These are phyloP conservation scores for Salix koriyanagi DNA, from an alignment of 345 rosid genomes.

Conservation along the genomic window DNA sequence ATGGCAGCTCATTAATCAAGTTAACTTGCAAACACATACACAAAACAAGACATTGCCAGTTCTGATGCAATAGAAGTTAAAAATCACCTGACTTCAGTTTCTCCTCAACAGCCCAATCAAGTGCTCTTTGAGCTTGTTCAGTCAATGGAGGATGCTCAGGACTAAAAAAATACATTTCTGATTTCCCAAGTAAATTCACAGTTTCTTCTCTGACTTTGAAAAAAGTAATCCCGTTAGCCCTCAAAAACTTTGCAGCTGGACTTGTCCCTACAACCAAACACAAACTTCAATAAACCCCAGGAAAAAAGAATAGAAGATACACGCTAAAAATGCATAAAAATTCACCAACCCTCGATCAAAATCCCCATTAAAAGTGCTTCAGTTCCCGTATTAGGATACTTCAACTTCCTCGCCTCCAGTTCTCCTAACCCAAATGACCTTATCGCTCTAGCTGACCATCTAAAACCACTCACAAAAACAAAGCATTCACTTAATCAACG, in stretches of 20 bases:
- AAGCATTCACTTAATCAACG: neutral
- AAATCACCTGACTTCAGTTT: conserved; percentile 74
- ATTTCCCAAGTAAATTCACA: conserved; percentile 66
- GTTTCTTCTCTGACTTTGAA: conserved; percentile 71
- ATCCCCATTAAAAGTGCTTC: conserved; percentile 89
- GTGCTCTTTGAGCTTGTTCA: conserved; percentile 71
- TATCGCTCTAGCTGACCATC: conserved; percentile 92
- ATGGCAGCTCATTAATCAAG: neutral
- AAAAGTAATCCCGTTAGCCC: conserved; percentile 72
- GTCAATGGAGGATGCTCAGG: conserved; percentile 89
- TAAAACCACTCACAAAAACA: conserved; percentile 20
- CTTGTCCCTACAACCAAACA: conserved; percentile 54
- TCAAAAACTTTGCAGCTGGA: conserved; percentile 77
- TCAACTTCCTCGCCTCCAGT: conserved; percentile 87
- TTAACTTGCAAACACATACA: neutral
- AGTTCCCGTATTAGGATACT: conserved; percentile 74
- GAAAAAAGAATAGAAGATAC: neutral
- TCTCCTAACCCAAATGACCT: conserved; percentile 77
- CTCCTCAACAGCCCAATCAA: conserved; percentile 84
- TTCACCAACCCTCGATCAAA: conserved; percentile 71
- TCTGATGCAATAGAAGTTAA: neutral
- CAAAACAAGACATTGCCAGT: neutral
- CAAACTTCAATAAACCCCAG: neutral
- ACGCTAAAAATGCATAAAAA: neutral
- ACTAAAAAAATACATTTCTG: conserved; percentile 64